phyloP scores from a whole-genome alignment of 202 grass and related monocot genomes.

The Zoysia matrella region DNA sequence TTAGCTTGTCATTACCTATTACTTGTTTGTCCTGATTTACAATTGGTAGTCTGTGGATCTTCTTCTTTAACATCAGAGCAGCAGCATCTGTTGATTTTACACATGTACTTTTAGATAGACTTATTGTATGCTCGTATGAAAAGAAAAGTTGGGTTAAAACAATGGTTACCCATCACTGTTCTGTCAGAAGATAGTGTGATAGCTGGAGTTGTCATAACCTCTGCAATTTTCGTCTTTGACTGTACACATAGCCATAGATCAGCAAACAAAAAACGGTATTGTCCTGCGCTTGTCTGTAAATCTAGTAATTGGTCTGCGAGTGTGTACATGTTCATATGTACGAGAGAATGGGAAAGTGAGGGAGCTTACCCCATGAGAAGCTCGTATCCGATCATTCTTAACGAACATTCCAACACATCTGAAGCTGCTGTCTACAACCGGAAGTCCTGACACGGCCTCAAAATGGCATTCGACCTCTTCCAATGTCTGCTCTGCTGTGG shows the following conservation, averaged over 20 bases:
- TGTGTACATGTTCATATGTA: neutral
- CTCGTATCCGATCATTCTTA: slow-evolving; percentile 65
- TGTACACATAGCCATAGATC: slow-evolving; percentile 44
- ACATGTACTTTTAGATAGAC: slow-evolving; percentile 31
- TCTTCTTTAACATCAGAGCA: slow-evolving; percentile 83
- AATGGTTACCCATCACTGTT: slow-evolving; percentile 75
- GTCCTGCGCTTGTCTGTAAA: neutral
- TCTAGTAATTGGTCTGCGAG: neutral
- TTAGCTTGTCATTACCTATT: slow-evolving; percentile 55
- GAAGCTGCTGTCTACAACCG: slow-evolving; percentile 68
- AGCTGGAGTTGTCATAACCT: slow-evolving; percentile 83
- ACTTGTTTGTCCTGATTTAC: slow-evolving; percentile 71
- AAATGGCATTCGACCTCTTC: slow-evolving; percentile 78
- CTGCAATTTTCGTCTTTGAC: slow-evolving; percentile 56
- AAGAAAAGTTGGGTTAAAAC: slow-evolving; percentile 11
- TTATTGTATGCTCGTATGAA: neutral
- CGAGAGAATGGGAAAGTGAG: neutral
- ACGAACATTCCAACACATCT: slow-evolving; percentile 76
- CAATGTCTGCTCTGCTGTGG: slow-evolving; percentile 60
- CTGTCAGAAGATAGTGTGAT: slow-evolving; percentile 76
- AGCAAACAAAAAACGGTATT: slow-evolving; percentile 13
- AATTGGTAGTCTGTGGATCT: slow-evolving; percentile 88
- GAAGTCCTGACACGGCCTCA: slow-evolving; percentile 59
- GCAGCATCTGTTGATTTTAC: slow-evolving; percentile 74
- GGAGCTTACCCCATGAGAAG: slow-evolving; percentile 67